These are phyloP conservation scores for Candida nonsorbophila DNA, from an alignment of 805 yeast species.

Conservation along the genomic window DNA sequence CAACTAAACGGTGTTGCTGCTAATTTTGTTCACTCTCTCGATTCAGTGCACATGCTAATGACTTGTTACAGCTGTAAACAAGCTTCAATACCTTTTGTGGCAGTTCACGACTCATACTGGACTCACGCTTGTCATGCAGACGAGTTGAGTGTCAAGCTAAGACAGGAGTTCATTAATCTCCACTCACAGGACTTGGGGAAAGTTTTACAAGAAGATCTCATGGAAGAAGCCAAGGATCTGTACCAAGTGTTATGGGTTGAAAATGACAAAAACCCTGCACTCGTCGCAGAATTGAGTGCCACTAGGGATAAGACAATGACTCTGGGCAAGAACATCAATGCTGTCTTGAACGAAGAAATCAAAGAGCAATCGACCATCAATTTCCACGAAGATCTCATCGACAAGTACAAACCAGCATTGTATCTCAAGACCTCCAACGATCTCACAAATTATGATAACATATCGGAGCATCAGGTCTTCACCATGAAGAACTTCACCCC, in stretches of 20 bases:
- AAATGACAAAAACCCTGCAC: conserved; percentile 8
- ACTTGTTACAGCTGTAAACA: conserved; percentile 21
- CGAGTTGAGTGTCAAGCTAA: conserved; percentile 16
- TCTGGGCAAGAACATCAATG: neutral
- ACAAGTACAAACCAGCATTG: conserved; percentile 17
- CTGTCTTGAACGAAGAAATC: conserved; percentile 10
- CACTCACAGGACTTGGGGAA: conserved; percentile 22
- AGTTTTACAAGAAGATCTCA: conserved; percentile 20
- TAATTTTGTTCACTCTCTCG: conserved; percentile 39
- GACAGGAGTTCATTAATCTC: conserved; percentile 31
- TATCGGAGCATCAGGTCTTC: conserved; percentile 1
- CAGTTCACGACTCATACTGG: conserved; percentile 44
- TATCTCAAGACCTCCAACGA: conserved; percentile 8
- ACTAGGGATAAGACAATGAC: no score
- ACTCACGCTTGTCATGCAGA: conserved; percentile 30
- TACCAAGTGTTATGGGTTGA: conserved; percentile 31
- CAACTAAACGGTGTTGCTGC: conserved; percentile 38
- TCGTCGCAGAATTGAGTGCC: neutral
- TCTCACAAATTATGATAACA: conserved; percentile 1
- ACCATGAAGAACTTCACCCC: conserved; percentile 13
- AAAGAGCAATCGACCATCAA: conserved; percentile 1
- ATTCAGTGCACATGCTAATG: conserved; percentile 34
- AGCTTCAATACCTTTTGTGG: conserved; percentile 21
- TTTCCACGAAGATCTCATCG: conserved; percentile 9
- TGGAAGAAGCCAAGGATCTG: conserved; percentile 14